Conservation (phyloP, 169 alveolate species). For the Cyclospora cayetanensis region DNA sequence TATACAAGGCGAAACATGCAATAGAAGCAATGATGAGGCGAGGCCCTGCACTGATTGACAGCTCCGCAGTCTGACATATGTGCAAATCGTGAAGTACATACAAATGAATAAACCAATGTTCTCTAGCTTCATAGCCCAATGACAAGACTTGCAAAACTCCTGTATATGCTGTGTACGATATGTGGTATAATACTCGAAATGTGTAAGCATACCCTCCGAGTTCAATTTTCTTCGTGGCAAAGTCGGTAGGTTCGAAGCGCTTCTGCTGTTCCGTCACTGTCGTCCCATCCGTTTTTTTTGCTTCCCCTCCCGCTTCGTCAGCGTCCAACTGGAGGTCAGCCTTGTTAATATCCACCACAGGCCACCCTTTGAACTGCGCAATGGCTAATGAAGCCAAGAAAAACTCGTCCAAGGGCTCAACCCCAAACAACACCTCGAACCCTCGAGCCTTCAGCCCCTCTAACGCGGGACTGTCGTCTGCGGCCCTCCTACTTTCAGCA, state of each 20-base stretch:
- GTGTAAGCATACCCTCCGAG: conserved; percentile 3
- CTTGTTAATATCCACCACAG: conserved; percentile 93
- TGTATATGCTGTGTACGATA: no score
- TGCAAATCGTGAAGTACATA: no score
- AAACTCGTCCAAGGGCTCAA: conserved; percentile 98
- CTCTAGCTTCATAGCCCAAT: no score
- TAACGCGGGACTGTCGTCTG: conserved; percentile 93
- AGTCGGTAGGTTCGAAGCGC: background rate
- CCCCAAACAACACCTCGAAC: conserved; percentile 93
- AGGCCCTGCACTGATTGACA: no score
- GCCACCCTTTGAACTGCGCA: conserved; percentile 91
- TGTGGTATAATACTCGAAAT: no score
- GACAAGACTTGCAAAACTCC: no score
- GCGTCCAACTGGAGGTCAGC: conserved; percentile 92
- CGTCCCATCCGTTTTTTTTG: no score
- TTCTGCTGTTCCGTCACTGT: background rate
- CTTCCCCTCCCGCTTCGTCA: conserved; percentile 81
- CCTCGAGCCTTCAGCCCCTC: conserved; percentile 91
- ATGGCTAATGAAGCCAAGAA: conserved; percentile 91
- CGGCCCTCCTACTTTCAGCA: conserved; percentile 92
- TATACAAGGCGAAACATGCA: no score
- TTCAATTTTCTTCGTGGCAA: background rate
- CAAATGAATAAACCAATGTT: no score
- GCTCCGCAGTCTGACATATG: no score
- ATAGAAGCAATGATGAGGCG: no score